phyloP scores from a whole-genome alignment of 2,329 filamentous ascomycete genomes.

The Colletotrichum sp. region DNA sequence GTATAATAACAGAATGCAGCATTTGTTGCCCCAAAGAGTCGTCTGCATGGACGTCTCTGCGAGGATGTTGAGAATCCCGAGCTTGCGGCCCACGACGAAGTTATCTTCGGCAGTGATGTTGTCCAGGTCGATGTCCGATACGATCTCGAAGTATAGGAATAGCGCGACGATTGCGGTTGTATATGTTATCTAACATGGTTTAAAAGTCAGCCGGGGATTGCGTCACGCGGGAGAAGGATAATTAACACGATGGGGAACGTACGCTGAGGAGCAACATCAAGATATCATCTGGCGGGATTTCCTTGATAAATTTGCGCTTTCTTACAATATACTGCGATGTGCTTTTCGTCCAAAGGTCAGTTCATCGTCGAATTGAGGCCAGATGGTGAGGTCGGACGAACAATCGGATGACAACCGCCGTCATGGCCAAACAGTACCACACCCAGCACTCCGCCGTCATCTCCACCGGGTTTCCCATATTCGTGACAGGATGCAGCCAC shows the following conservation, averaged over 20 bases:
- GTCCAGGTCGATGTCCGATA: neutral
- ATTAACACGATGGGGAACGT: neutral
- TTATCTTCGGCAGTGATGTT: neutral
- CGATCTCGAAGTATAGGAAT: constrained; percentile 3
- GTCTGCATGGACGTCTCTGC: constrained; percentile 16
- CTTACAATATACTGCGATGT: constrained; percentile 11
- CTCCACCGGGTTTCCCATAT: neutral
- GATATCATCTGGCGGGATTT: constrained; percentile 8
- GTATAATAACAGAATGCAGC: constrained; percentile 11
- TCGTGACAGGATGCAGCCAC: neutral
- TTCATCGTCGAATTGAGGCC: neutral
- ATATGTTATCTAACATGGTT: neutral
- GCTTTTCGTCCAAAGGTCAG: neutral
- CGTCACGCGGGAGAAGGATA: neutral
- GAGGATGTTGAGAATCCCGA: constrained; percentile 8
- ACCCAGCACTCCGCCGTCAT: constrained; percentile 10
- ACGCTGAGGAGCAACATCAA: constrained; percentile 6
- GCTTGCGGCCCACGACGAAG: neutral
- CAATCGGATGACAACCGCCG: constrained; percentile 6
- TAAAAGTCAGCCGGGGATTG: neutral
- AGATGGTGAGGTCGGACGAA: neutral
- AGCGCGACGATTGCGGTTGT: neutral
- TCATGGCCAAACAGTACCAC: neutral
- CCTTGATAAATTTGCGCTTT: constrained; percentile 2
- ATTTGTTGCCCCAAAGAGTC: constrained; percentile 19